Conservation (phyloP, 2,329 filamentous ascomycete genomes). For the Alternaria arbusti region DNA sequence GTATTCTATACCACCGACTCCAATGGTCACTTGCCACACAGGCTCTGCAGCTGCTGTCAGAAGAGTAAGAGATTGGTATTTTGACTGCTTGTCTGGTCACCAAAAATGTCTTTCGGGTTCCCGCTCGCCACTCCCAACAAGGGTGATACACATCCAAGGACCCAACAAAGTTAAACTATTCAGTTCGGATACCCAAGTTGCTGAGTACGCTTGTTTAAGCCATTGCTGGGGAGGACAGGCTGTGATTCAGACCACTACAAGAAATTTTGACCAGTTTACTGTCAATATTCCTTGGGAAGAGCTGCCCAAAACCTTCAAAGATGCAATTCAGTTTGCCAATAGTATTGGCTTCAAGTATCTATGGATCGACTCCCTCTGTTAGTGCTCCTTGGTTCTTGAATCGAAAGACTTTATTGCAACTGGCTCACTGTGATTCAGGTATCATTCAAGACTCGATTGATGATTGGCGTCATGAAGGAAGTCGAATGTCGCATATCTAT, state of each 20-base stretch:
- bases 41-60: not conserved
- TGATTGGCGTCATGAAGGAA: constrained; percentile 19
- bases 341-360: constrained; percentile 15
- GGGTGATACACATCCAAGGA: not conserved
- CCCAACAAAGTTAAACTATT: not conserved
- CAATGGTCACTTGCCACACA: rapidly evolving
- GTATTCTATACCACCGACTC: not conserved
- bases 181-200: not conserved
- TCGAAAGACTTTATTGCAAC: constrained; percentile 3
- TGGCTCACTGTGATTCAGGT: not conserved
- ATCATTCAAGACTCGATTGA: constrained; percentile 8
- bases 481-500: constrained; percentile 7
- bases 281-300: not conserved
- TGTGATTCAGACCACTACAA: not conserved
- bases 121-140: not conserved
- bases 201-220: constrained; percentile 8
- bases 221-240: constrained; percentile 6
- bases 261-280: not conserved
- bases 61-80: not conserved
- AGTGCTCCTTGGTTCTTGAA: no score
- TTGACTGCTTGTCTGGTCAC: not conserved
- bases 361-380: constrained; percentile 19
- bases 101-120: not conserved
- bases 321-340: constrained; percentile 15
- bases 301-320: constrained; percentile 13